Evolutionary conservation across 2,329 filamentous ascomycete genomes (phyloP), one percentile per base, ranked within the genome.

Genomic region (Trichoderma harzianum): DNA sequence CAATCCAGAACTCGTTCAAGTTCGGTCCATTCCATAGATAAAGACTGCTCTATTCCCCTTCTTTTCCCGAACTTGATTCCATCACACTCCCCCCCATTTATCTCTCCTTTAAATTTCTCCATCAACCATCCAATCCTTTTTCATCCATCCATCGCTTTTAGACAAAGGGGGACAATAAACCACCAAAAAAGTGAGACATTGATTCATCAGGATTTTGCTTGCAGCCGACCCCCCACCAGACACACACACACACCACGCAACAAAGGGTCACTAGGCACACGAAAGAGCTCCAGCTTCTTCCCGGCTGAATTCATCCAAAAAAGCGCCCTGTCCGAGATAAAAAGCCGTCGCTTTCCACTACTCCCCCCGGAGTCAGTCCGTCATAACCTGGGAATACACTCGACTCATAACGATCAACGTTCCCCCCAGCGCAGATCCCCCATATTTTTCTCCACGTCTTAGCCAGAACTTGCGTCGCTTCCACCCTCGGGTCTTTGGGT

Each of bases 241-340:
- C 34, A 53, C 11, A 39, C 14, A 36, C 34, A 39, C 39, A 43
- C 39, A 43, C 39, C 16, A 43, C 39, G 39, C 39, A 57, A 58
- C 5, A 58, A 58, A 58, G n/a, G 14, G 7, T 43, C 60, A 39
- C 21, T 28, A 16, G 7, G n/a, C 58, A 39, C 64, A 14, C 32
- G 32, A 64, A 64, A 24, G 24, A 47, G n/a, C 16, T 36, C 34
- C 34, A 36, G 34, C 34, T 36, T 36, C 34, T 39, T 47, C 32
- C 51, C 64, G 64, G 64, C 64, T 57, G 51, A 67, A 67, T 58
- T 43, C 51, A 32, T 67, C 64, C 51, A 28, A 55, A 21, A 66
- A 16, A 21, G 34, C 16, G 64, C 53, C 64, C 24, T 34, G 21
- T 55, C 36, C 32, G 51, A 32, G 24, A 57, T 34, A 67, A 66